Evolutionary conservation across 2,329 filamentous ascomycete species (phyloP).

Genomic region (Phyllosticta citriasiana): DNA sequence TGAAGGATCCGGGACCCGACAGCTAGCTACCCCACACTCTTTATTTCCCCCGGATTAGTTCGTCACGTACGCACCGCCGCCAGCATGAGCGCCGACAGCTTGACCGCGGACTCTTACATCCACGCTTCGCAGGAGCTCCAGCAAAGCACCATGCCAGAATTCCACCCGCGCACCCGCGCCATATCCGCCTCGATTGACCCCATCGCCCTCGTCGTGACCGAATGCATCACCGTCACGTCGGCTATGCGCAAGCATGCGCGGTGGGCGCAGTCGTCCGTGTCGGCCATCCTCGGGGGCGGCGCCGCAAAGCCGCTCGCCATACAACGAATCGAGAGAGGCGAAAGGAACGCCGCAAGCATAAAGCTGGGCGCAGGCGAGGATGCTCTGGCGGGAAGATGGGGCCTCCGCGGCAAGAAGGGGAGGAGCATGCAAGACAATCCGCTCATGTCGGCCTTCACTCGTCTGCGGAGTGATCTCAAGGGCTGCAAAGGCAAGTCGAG

Average conservation of each 20-base stretch:
- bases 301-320: conserved; percentile 35
- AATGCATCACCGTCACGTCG: conserved; percentile 97
- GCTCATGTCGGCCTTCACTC: conserved; percentile 87
- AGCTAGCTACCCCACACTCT: background rate
- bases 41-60: background rate
- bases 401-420: conserved; percentile 84
- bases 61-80: background rate
- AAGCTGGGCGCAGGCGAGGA: conserved; percentile 34
- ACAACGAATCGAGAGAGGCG: conserved; percentile 25
- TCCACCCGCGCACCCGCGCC: conserved; percentile 11
- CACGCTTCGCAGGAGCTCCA: conserved; percentile 2
- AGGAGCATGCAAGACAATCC: conserved; percentile 98
- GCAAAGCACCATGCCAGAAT: background rate
- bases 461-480: conserved; percentile 77
- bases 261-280: conserved; percentile 91
- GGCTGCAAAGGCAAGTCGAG: conserved; percentile 59
- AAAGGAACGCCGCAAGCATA: conserved; percentile 24
- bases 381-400: conserved; percentile 75
- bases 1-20: conserved; percentile 3
- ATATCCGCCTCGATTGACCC: conserved; percentile 80
- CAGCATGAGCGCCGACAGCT: conserved; percentile 6
- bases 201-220: conserved; percentile 87
- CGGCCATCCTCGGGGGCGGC: conserved; percentile 79
- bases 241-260: conserved; percentile 96
- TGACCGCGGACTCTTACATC: conserved; percentile 5